Evolutionary conservation across 2,329 filamentous ascomycete species (phyloP).

Genomic region (Exserohilum rostratum): DNA sequence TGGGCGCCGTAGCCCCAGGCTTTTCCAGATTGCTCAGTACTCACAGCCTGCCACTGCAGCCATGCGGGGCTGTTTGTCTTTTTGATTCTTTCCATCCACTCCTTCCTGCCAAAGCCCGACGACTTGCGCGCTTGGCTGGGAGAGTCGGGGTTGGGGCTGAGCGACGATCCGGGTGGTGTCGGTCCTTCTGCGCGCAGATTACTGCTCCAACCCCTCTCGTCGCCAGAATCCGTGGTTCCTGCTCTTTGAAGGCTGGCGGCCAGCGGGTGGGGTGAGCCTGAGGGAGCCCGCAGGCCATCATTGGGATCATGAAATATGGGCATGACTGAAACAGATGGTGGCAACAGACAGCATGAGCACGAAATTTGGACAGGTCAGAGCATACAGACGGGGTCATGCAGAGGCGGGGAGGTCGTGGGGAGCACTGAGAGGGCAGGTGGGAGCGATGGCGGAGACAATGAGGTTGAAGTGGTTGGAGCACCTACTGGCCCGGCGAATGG

Average conservation of each 20-base stretch:
- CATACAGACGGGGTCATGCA: constrained; percentile 16
- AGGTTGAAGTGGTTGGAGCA: constrained; percentile 40
- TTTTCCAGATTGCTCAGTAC: constrained; percentile 11
- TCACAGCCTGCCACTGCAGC: constrained; percentile 64
- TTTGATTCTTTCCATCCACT: constrained; percentile 85
- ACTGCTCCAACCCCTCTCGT: constrained; percentile 14
- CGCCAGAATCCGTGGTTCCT: constrained; percentile 15
- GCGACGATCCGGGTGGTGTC: neutral
- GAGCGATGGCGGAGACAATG: constrained; percentile 30
- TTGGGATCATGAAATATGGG: constrained; percentile 49
- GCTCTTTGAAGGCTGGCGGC: constrained; percentile 23
- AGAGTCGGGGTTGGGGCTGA: constrained; percentile 18
- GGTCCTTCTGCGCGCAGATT: constrained; percentile 12
- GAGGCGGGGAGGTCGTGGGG: constrained; percentile 14
- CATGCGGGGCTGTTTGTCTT: constrained; percentile 76
- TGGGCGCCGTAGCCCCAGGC: neutral
- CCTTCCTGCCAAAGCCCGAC: constrained; percentile 65
- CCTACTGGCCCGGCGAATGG: constrained; percentile 37
- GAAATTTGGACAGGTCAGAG: constrained; percentile 7
- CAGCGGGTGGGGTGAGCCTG: constrained; percentile 23
- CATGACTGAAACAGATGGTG: constrained; percentile 35
- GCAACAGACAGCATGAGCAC: constrained; percentile 35
- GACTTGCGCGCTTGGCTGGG: constrained; percentile 33
- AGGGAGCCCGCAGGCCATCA: constrained; percentile 33
- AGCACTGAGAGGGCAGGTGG: constrained; percentile 30